phyloP scores from a whole-genome alignment of 2,329 filamentous ascomycete genomes.

The Phoma herbarum region DNA sequence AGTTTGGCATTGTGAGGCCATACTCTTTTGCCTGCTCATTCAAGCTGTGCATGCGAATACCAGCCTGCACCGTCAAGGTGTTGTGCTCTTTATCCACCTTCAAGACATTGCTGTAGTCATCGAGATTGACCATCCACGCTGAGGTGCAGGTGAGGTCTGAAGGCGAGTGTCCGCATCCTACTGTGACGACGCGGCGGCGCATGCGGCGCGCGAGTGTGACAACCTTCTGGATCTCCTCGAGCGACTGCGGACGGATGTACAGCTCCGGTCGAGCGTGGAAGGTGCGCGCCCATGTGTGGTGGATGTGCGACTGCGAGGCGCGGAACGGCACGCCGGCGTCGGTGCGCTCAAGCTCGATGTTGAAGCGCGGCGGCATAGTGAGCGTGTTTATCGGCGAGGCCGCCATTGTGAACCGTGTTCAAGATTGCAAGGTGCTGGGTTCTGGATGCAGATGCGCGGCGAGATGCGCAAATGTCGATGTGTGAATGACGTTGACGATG shows the following conservation, averaged over 20 bases:
- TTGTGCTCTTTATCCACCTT: slow-evolving; percentile 72
- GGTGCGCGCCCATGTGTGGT: slow-evolving; percentile 94
- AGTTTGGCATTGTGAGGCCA: slow-evolving; percentile 86
- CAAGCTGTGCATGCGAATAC: slow-evolving; percentile 81
- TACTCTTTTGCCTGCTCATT: slow-evolving; percentile 76
- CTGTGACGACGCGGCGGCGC: slow-evolving; percentile 80
- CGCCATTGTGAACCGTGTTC: slow-evolving; percentile 19
- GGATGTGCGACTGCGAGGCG: slow-evolving; percentile 74
- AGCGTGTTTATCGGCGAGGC: slow-evolving; percentile 34
- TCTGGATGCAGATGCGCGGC: slow-evolving; percentile 1
- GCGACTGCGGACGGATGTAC: slow-evolving; percentile 82
- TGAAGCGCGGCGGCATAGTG: slow-evolving; percentile 53
- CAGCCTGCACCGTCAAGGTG: slow-evolving; percentile 81
- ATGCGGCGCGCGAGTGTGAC: slow-evolving; percentile 82
- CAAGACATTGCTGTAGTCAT: slow-evolving; percentile 78
- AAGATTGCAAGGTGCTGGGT: not conserved
- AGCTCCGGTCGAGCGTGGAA: slow-evolving; percentile 90
- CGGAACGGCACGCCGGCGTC: slow-evolving; percentile 77
- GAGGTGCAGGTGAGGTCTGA: slow-evolving; percentile 92
- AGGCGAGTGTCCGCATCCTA: slow-evolving; percentile 92
- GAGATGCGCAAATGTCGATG: slow-evolving; percentile 5
- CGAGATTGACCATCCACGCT: slow-evolving; percentile 93
- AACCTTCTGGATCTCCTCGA: slow-evolving; percentile 83
- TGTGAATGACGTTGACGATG: slow-evolving; percentile 24
- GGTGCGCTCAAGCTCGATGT: slow-evolving; percentile 65